Evolutionary conservation across 2,329 filamentous ascomycete species (phyloP), one percentile per base, ranked within the genome.

Genomic region (Rutstroemia sp.): DNA sequence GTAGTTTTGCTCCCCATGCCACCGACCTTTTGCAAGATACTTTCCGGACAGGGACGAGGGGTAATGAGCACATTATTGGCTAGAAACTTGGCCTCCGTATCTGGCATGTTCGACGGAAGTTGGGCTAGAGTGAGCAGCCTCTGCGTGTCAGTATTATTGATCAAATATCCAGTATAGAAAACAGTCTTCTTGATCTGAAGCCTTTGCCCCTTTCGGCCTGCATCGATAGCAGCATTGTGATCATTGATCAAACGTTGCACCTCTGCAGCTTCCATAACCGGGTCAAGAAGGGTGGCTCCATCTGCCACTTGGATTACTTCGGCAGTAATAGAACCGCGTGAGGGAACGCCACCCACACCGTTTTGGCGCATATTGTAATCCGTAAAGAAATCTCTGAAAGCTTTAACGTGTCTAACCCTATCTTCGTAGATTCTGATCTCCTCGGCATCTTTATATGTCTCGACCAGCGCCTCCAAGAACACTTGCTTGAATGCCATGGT

Each of bases 401-500:
- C 86, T 69, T 88, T 87, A 51, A 88, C 88, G 68, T 88, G 84
- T 63, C 79, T 81, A 3, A 77, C 73, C 4, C 84, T 76, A 65
- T 88, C 84, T 66, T 88, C 84, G 68, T 87, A 88, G 48, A 87
- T 78, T 71, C 86, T 83, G 54, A 97, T 86, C 66, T 96, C 91
- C n/a, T 86, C 81, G 3, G 92, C 90, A 44, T 83, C 71, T 60
- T 78, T 82, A 73, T 97, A 97, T 27, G 92, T 97, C 72, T 90
- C 85, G 73, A 96, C 82, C 54, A 97, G 75, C 23, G 87, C 81
- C 60, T 83, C 80, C 27, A 99, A 80, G 65, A 96, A 89, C 41
- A 83, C 77, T 69, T 96, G 88, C 75, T 99, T 99, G 78, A 96
- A 99, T 25, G 82, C 75, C 85, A 96, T 94, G 3, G 94, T 99